Conservation (phyloP, 352 stramenopile species). For the Hyphochytrium catenoides region DNA sequence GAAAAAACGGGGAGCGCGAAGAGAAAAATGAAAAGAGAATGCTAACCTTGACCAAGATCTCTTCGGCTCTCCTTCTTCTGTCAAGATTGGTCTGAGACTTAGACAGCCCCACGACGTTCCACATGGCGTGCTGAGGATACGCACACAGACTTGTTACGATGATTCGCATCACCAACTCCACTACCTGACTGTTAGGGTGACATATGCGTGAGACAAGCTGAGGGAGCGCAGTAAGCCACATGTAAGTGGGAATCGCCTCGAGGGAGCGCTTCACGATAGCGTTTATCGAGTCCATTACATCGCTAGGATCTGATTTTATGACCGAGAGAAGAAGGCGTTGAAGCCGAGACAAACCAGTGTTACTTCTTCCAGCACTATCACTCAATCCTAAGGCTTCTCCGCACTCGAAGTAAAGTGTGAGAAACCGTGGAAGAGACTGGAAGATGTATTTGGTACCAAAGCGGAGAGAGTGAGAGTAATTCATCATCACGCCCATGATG, state of each 20-base stretch:
- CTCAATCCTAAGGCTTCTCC: constrained; percentile 48
- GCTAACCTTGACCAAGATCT: constrained; percentile 23
- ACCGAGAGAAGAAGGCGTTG: too few species aligned
- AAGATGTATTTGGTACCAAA: constrained; percentile 86
- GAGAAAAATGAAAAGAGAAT: too few species aligned
- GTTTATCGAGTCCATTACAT: constrained; percentile 34
- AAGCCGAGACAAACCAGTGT: constrained; percentile 31
- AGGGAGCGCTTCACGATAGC: constrained; percentile 27
- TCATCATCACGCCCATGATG: constrained; percentile 57
- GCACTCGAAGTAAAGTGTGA: constrained; percentile 94
- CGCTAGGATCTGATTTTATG: too few species aligned
- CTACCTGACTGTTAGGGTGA: constrained; percentile 57
- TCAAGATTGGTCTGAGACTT: constrained; percentile 66
- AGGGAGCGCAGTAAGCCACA: constrained; percentile 93
- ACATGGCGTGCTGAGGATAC: constrained; percentile 91
- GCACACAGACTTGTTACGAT: constrained; percentile 70
- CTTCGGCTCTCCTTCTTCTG: constrained; percentile 23
- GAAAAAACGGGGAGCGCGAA: too few species aligned
- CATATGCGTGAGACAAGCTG: constrained; percentile 91
- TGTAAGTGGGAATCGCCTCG: constrained; percentile 37
- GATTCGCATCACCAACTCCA: constrained; percentile 70
- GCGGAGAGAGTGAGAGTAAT: constrained; percentile 67
- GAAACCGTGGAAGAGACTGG: constrained; percentile 83
- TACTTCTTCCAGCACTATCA: constrained; percentile 8
- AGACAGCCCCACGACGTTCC: constrained; percentile 80